Evolutionary conservation across 1,284 basidiomycete genomes (phyloP), one percentile per base, ranked within the genome.

Genomic region (Marasmius fiardii): DNA sequence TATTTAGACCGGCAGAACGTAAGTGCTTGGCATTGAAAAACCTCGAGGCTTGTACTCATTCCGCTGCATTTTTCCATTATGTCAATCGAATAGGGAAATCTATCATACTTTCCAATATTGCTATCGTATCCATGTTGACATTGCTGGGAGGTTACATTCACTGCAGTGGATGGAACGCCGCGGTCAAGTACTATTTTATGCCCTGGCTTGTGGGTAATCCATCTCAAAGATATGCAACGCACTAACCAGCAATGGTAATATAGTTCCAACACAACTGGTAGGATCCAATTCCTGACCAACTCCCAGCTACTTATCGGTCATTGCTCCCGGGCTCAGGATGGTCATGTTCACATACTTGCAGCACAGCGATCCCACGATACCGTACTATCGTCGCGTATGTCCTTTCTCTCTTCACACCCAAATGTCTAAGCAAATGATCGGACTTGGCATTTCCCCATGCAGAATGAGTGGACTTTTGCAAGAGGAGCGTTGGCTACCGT

Each of bases 21-120:
- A 53, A 35, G 55, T 51, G 21, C 39, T 20, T 20, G 28, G 28
- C 5, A 31, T 31, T 31, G 28, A 4, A 31, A 10, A 31, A 31
- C 11, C 21, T 31, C 34, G 4, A 47, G 16, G 21, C 10, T 43
- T n/a, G 14, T 8, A 12, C 28, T 23, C 14, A 45, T 16, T 16
- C 14, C 14, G 14, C 12, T 41, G 14, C 11, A 21, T 26, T 43
- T 37, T 5, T 34, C 41, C 23, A 20, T 23, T 52, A 33, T 16
- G 8, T n/a, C n/a, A n/a, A n/a, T 37, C 45, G 34, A 47, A 4
- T 24, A 71, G 68, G 65, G 10, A 54, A 57, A n/a, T 60, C 55
- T 0, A 76, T 87, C 60, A 65, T 87, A 65, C 60, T 73, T 35
- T 86, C 83, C 11, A 81, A 88, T 69, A 64, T 85, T 54, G 81